Evolutionary conservation across 345 rosid genomes (phyloP).

Genomic region (Eucalyptus guilfoylei): DNA sequence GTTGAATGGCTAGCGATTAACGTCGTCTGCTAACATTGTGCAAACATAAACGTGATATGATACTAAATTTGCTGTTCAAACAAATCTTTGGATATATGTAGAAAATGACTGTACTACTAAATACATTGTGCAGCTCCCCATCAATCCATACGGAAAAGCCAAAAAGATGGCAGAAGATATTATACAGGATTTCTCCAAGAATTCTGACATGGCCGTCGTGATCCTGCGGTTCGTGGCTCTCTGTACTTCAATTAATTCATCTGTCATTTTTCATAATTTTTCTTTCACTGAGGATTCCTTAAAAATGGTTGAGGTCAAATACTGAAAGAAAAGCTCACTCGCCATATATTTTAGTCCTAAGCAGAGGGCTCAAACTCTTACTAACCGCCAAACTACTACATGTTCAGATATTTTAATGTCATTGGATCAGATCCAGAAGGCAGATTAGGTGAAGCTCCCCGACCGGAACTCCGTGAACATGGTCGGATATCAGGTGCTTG

Average conservation of each 20-base stretch:
- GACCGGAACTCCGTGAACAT: constrained; percentile 90
- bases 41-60: background rate
- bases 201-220: constrained; percentile 86
- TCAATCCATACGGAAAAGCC: constrained; percentile 97
- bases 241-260: background rate
- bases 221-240: constrained; percentile 49
- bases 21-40: background rate
- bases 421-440: constrained; percentile 98
- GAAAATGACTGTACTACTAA: background rate
- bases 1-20: background rate
- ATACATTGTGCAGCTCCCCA: constrained; percentile 42
- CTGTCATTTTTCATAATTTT: background rate
- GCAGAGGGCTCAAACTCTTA: background rate
- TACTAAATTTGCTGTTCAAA: background rate
- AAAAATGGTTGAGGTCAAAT: background rate
- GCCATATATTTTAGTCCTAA: background rate
- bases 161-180: constrained; percentile 99
- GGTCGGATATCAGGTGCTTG: constrained; percentile 98
- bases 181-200: constrained; percentile 82
- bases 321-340: background rate
- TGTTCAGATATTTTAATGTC: constrained; percentile 85
- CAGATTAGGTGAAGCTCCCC: constrained; percentile 94
- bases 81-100: background rate
- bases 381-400: background rate
- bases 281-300: background rate